These are phyloP conservation scores for Quercus phellos DNA, from an alignment of 331 rosid species.

Conservation along the genomic window DNA sequence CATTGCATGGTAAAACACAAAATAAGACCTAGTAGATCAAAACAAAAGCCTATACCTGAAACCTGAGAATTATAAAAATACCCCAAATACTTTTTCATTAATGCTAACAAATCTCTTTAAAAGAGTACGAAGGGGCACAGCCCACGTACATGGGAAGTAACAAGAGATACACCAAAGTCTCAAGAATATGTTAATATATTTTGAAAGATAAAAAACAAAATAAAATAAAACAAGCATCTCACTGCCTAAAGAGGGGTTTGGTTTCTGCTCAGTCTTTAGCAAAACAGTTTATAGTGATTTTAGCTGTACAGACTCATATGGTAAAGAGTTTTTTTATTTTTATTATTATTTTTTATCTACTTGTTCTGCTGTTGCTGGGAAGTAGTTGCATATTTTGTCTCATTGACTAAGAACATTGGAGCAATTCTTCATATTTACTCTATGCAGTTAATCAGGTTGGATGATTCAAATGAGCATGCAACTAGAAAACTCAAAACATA, in stretches of 20 bases:
- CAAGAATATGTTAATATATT: background rate
- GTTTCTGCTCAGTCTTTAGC: background rate
- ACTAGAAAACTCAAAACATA: conserved; percentile 34
- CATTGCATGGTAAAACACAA: background rate
- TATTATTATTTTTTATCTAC: background rate
- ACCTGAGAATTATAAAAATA: background rate
- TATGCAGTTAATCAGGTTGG: conserved; percentile 32
- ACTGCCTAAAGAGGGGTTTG: background rate
- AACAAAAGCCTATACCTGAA: background rate
- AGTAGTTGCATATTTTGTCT: background rate
- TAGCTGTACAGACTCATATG: background rate
- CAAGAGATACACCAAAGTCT: no score
- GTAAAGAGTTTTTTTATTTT: background rate
- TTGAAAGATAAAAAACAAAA: background rate
- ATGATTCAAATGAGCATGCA: conserved; percentile 18
- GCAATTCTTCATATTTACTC: background rate
- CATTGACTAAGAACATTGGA: background rate
- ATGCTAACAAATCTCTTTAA: no score
- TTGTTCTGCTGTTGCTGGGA: background rate
- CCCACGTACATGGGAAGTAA: no score
- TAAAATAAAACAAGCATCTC: background rate
- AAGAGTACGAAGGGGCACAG: no score
- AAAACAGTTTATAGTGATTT: background rate
- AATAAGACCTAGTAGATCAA: background rate
- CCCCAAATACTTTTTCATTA: no score